Percentiles rank a stretch among this genome's conserved stretches.
phyloP scores from a whole-genome alignment of 345 rosid genomes.

The Eucalyptus curtisii region DNA sequence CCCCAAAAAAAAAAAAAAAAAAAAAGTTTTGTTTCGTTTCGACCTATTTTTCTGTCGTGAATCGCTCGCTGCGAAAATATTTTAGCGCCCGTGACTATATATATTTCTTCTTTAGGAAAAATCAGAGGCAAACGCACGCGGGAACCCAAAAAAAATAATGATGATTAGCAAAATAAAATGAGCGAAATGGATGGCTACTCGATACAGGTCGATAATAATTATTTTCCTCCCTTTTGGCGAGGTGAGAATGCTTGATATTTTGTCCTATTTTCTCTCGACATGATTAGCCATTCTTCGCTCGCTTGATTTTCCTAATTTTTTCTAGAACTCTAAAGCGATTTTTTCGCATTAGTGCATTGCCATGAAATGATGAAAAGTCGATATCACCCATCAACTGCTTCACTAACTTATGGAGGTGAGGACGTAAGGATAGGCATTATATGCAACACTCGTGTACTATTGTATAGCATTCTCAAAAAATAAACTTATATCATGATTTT shows the following conservation, averaged over 20 bases:
- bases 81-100: background rate
- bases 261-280: background rate
- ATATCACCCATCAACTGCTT: background rate
- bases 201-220: background rate
- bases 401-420: background rate
- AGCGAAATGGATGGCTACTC: background rate
- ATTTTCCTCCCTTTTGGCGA: background rate
- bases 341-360: background rate
- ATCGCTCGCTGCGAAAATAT: background rate
- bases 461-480: background rate
- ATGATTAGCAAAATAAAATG: background rate
- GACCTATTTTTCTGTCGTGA: background rate
- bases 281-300: background rate
- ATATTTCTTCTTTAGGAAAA: background rate
- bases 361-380: background rate
- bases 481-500: background rate
- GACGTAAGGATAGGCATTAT: background rate
- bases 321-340: background rate
- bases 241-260: background rate
- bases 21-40: background rate
- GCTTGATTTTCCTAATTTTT: background rate
- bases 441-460: background rate
- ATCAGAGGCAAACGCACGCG: background rate
- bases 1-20: too few relatives aligned
- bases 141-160: background rate